A percentile compares a stretch with the other conserved stretches of the same genome.
These are phyloP conservation scores for Candida mattraensis DNA, from an alignment of 805 yeast species.

Conservation along the genomic window DNA sequence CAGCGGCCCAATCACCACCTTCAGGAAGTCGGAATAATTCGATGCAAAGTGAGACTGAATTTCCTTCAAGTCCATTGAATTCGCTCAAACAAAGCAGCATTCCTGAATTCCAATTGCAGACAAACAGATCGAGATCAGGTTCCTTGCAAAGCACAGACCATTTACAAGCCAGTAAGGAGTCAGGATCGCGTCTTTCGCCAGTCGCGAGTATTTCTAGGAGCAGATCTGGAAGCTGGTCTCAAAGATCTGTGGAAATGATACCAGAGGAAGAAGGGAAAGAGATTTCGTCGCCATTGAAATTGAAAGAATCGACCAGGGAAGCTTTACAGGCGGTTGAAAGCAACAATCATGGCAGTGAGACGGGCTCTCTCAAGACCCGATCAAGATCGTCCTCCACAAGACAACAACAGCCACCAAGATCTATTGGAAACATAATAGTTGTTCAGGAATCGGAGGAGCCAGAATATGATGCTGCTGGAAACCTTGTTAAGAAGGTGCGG, in stretches of 20 bases:
- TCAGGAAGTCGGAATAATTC: slow-evolving; percentile 27
- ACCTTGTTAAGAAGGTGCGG: slow-evolving; percentile 43
- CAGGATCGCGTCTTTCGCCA: slow-evolving; percentile 14
- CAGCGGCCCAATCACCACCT: slow-evolving; percentile 5
- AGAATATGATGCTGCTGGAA: slow-evolving; percentile 18
- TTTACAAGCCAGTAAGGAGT: slow-evolving; percentile 8
- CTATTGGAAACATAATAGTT: slow-evolving; percentile 26
- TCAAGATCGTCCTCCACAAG: slow-evolving; percentile 24
- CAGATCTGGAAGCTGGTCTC: slow-evolving; percentile 30
- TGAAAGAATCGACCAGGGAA: background rate
- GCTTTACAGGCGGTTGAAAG: background rate
- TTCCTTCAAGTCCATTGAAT: slow-evolving; percentile 32
- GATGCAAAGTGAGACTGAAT: slow-evolving; percentile 20
- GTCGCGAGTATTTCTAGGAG: slow-evolving; percentile 17
- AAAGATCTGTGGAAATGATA: slow-evolving; percentile 18
- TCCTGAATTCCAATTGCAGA: slow-evolving; percentile 16
- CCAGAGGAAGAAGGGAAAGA: slow-evolving; percentile 8
- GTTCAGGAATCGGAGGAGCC: slow-evolving; percentile 18
- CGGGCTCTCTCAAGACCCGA: slow-evolving; percentile 15
- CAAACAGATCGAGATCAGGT: slow-evolving; percentile 29
- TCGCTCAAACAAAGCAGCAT: slow-evolving; percentile 28
- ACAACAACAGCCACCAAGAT: slow-evolving; percentile 9
- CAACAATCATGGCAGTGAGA: slow-evolving; percentile 7
- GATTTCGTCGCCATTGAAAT: background rate
- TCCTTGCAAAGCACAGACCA: slow-evolving; percentile 21